Percentiles rank a stretch among this genome's conserved stretches.
Evolutionary conservation across 2,329 filamentous ascomycete genomes (phyloP).

Genomic region (Talaromyces funiculosus): DNA sequence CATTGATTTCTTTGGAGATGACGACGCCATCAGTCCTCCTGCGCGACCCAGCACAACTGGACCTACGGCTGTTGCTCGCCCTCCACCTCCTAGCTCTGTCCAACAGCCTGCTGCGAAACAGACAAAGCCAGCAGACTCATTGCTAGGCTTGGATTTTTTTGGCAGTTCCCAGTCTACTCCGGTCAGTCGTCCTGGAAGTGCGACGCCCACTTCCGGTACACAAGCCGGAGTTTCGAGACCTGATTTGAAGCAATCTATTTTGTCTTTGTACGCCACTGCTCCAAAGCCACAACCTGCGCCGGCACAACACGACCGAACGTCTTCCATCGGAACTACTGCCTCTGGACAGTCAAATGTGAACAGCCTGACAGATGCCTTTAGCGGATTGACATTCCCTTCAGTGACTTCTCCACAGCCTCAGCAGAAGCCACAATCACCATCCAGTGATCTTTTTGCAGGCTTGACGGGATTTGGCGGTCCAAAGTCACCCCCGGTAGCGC

Average conservation of each 20-base stretch:
- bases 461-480: conserved; percentile 50
- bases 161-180: conserved; percentile 64
- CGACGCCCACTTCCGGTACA: conserved; percentile 56
- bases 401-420: conserved; percentile 33
- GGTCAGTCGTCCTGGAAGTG: conserved; percentile 73
- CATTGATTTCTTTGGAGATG: conserved; percentile 74
- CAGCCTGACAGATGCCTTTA: conserved; percentile 76
- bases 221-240: conserved; percentile 67
- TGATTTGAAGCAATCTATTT: conserved; percentile 93
- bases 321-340: conserved; percentile 65
- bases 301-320: conserved; percentile 52
- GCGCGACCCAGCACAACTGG: conserved; percentile 68
- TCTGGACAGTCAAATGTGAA: conserved; percentile 47
- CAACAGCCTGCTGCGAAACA: conserved; percentile 42
- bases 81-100: conserved; percentile 58
- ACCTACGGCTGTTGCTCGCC: conserved; percentile 51
- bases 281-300: conserved; percentile 65
- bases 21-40: conserved; percentile 57
- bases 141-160: conserved; percentile 90
- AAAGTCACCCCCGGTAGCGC: conserved; percentile 40
- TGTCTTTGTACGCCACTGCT: conserved; percentile 84
- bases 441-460: conserved; percentile 60
- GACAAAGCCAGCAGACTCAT: conserved; percentile 73
- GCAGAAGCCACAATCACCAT: conserved; percentile 37
- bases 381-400: conserved; percentile 58